Base-by-base conservation (phyloP, 352 stramenopile genomes). In the Phytophthora pinifolia region DNA sequence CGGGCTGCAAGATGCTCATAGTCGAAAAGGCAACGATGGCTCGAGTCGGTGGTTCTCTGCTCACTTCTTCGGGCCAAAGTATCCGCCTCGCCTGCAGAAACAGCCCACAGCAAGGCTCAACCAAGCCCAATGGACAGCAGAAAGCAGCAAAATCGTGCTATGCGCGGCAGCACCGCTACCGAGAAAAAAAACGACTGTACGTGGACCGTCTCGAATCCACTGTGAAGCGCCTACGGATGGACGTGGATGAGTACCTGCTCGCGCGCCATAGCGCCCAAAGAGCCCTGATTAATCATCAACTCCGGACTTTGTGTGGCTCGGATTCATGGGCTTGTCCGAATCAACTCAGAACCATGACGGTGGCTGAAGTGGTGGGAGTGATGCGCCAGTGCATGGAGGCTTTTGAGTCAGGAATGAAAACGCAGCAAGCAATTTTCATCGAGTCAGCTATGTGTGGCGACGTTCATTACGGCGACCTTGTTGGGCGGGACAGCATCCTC, bases 141-240 rank as follows among this genome's bases (percentile, higher is more conserved):
- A 10, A 6, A 34, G 8, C 25, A 15, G 46, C 3, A 4, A 52
- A 48, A 44, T 20, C 27, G 6, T 34, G 32, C 32, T 42, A 59
- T n/a, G 35, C 59, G 6, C 56, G 56, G 6, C 62, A 70, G 25
- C 56, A 66, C 25, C 56, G 62, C 29, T 70, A 67, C 27, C 57
- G 51, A 4, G 56, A 62, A 20, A 67, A 54, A n/a, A 39, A 67
- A 37, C 56, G 56, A 18, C 31, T 14, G 20, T 59, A 63, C 36
- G 33, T 45, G 4, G 22, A 56, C n/a, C n/a, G 12, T 3, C 57
- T 70, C 10, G 62, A 70, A 22, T n/a, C 27, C 22, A 46, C 39
- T 17, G 62, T 70, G 25, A 59, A 57, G 30, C 35, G 33, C 3
- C 56, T 70, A 44, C 56, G 62, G 1, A 46, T 57, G 38, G 50